Conservation (phyloP, 2,329 filamentous ascomycete species). For the Cladobotryum mycophilum region DNA sequence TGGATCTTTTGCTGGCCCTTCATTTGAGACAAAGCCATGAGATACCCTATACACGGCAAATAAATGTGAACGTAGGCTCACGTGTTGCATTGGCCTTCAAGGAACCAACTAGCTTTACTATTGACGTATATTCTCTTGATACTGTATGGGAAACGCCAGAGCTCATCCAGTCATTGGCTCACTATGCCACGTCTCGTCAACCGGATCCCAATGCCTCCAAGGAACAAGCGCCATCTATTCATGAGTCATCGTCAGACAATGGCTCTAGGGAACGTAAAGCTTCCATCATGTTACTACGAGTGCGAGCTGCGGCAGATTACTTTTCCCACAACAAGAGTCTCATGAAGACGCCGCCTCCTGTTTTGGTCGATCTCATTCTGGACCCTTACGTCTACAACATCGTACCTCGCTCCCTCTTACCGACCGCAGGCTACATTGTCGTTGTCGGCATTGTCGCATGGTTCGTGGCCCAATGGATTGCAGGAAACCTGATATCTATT, state of each 20-base stretch:
- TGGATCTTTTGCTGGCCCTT: too few species aligned
- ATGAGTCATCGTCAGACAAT: too few species aligned
- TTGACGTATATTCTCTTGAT: conserved; percentile 58
- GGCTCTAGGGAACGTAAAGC: conserved; percentile 10
- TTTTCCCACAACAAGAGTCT: conserved; percentile 67
- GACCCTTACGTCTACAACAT: conserved; percentile 79
- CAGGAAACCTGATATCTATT: conserved; percentile 22
- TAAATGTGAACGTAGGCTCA: neutral
- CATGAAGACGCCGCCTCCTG: conserved; percentile 68
- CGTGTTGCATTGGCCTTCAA: conserved; percentile 28
- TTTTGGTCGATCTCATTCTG: conserved; percentile 74
- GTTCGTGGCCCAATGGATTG: conserved; percentile 35
- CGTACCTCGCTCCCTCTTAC: conserved; percentile 69
- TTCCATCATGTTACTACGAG: conserved; percentile 64
- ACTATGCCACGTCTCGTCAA: conserved; percentile 51
- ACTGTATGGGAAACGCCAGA: conserved; percentile 55
- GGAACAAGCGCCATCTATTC: too few species aligned
- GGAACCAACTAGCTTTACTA: conserved; percentile 79
- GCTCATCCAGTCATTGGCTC: conserved; percentile 58
- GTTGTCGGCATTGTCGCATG: conserved; percentile 48
- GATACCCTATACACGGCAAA: neutral
- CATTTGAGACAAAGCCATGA: too few species aligned
- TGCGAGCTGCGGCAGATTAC: conserved; percentile 77
- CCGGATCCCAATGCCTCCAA: too few species aligned
- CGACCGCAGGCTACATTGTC: conserved; percentile 63